Conservation (phyloP, 1,284 basidiomycete genomes). For the Pyrrhoderma lamaoense region DNA sequence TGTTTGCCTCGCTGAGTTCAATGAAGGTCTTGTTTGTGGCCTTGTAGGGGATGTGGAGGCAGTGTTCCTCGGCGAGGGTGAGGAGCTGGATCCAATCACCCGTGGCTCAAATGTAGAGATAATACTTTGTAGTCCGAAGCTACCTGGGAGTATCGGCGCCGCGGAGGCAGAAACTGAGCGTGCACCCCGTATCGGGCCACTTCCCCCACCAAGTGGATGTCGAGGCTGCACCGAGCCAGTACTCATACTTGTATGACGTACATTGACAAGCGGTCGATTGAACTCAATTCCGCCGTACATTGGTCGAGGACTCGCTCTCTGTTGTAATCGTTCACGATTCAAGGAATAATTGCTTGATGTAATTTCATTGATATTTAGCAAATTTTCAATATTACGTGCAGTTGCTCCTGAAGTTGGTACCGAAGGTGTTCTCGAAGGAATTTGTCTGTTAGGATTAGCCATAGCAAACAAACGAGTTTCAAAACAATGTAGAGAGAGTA, state of each 20-base stretch:
- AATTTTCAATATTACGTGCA: slow-evolving; percentile 16
- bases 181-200: slow-evolving; percentile 14
- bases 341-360: neutral
- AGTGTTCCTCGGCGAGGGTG: slow-evolving; percentile 2
- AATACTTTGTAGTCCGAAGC: slow-evolving; percentile 2
- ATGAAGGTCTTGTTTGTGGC: neutral
- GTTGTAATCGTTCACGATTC: slow-evolving; percentile 5
- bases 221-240: slow-evolving; percentile 4
- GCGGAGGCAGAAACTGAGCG: slow-evolving; percentile 10
- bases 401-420: slow-evolving; percentile 15
- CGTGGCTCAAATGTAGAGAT: slow-evolving; percentile 16
- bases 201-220: slow-evolving; percentile 13
- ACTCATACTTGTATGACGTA: slow-evolving; percentile 9
- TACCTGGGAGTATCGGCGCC: slow-evolving; percentile 7
- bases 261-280: neutral
- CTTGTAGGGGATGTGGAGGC: slow-evolving; percentile 11
- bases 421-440: slow-evolving; percentile 15
- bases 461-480: slow-evolving; percentile 1
- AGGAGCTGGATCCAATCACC: slow-evolving; percentile 10
- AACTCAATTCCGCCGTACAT: slow-evolving; percentile 13
- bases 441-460: slow-evolving; percentile 14
- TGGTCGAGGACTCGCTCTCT: slow-evolving; percentile 2
- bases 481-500: neutral
- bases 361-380: slow-evolving; percentile 17
- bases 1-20: neutral